These are phyloP conservation scores for Candida glucosophila DNA, from an alignment of 1,139 yeast genomes.

Conservation along the genomic window DNA sequence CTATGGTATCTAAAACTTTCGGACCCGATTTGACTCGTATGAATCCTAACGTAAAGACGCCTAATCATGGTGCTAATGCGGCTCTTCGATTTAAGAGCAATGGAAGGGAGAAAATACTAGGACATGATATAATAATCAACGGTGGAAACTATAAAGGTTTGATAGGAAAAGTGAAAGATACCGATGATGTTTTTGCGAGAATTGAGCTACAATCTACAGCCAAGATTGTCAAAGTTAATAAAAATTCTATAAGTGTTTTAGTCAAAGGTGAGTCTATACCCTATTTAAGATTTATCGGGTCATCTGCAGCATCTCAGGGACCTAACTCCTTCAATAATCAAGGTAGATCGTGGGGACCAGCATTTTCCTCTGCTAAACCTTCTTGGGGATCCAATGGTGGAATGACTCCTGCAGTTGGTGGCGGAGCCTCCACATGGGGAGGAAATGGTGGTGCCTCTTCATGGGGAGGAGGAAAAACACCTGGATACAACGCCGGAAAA, in stretches of 20 bases:
- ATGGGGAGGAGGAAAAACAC: conserved; percentile 15
- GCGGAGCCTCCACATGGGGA: no score
- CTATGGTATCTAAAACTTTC: conserved; percentile 43
- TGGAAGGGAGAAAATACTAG: conserved; percentile 75
- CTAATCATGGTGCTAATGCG: conserved; percentile 37
- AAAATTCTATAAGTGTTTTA: conserved; percentile 65
- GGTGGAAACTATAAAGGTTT: conserved; percentile 92
- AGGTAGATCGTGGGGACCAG: conserved; percentile 31
- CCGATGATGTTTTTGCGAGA: conserved; percentile 85
- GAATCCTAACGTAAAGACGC: conserved; percentile 69
- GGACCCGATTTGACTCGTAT: conserved; percentile 69
- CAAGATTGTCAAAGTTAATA: conserved; percentile 79
- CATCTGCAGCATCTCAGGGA: conserved; percentile 15
- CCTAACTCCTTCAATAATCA: conserved; percentile 5
- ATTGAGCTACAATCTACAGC: conserved; percentile 90
- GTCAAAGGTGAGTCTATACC: conserved; percentile 63
- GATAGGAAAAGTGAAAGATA: conserved; percentile 88
- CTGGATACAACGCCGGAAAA: conserved; percentile 21
- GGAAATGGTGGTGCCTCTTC: conserved; percentile 14
- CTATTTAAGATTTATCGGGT: conserved; percentile 71
- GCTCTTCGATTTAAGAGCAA: conserved; percentile 49
- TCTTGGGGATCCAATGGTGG: conserved; percentile 31
- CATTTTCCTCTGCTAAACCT: conserved; percentile 34
- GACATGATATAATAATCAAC: conserved; percentile 78
- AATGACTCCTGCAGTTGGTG: conserved; percentile 23